Base-by-base conservation (phyloP, 768 basidiomycete genomes). In the Psilocybe azurescens region DNA sequence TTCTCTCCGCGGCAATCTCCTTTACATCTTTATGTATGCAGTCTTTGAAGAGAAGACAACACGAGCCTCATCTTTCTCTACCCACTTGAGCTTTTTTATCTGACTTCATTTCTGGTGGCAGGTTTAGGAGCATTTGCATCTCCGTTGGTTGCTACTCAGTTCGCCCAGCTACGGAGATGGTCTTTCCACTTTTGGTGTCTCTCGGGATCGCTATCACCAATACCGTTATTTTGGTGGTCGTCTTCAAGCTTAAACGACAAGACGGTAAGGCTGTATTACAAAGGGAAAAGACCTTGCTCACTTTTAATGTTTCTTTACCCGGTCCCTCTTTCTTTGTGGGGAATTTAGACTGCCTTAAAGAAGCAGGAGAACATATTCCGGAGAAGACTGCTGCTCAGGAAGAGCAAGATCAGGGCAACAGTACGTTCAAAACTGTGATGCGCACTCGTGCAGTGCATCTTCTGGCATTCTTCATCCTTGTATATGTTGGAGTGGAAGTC, bases 111-210 rank as follows among this genome's bases (percentile, higher is more conserved):
- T 56, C 41, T 8, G 44, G 52, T 24, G 24, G 24, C 38, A 91
- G 89, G 90, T 18, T 75, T 82, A 0, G 90, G 90, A 1, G 90
- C 90, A 2, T 75, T 91, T 9, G 78, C 78, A 7, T 73, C 93
- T 0, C 94, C 95, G 2, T 81, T 96, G 16, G 86, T 89, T 0
- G 83, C 94, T 0, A 96, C 95, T 0, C 90, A 94, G 60, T 95
- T 96, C 65, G 80, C 91, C 0, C 84, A 86, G 59, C 67, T 85
- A 24, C 72, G 65, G 0, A 81, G 77, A 36, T 95, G 93, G 94
- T 90, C 88, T 0, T 89, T 90, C 71, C 90, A 94, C 71, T 95
- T 88, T 79, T 94, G 8, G 77, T 77, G 1, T 92, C 91, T 0
- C 74, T 94, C 0, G 89, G 86, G 1, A 65, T 95, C n/a, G 86